Conservation (phyloP, 805 yeast genomes). For the Candida awuae region DNA sequence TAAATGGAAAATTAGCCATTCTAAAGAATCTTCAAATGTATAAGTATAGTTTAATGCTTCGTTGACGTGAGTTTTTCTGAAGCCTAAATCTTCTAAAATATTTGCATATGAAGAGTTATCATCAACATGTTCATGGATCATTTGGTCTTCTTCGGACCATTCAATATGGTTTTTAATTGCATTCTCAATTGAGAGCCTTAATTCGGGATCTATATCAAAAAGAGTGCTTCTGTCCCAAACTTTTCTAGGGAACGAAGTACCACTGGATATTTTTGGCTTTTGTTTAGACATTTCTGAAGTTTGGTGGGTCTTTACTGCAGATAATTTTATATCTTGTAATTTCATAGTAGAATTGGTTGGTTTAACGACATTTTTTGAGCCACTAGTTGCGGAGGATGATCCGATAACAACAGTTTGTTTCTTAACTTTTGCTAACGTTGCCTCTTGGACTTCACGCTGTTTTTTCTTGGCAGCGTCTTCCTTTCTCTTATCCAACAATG, state of each 20-base stretch:
- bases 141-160: conserved; percentile 36
- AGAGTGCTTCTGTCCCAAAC: conserved; percentile 67
- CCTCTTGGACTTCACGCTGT: conserved; percentile 37
- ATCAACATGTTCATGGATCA: conserved; percentile 4
- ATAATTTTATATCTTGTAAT: too few species aligned
- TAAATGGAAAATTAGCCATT: conserved; percentile 77
- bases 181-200: conserved; percentile 55
- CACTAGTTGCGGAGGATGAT: background rate
- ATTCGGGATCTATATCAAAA: conserved; percentile 57
- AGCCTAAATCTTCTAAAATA: conserved; percentile 43
- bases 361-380: background rate
- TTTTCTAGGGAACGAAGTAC: conserved; percentile 37
- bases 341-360: background rate
- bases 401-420: conserved; percentile 40
- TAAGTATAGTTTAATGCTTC: conserved; percentile 62
- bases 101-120: conserved; percentile 10
- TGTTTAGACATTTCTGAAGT: background rate
- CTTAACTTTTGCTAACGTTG: conserved; percentile 43
- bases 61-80: conserved; percentile 55
- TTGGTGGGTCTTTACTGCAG: background rate
- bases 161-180: conserved; percentile 48
- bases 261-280: background rate
- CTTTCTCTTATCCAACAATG: conserved; percentile 50
- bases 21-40: conserved; percentile 46
- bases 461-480: conserved; percentile 35